A percentile compares a stretch with the other conserved stretches of the same genome.
These are phyloP conservation scores for Drechslerella stenobrocha DNA, from an alignment of 2,329 filamentous ascomycete genomes.

Conservation along the genomic window DNA sequence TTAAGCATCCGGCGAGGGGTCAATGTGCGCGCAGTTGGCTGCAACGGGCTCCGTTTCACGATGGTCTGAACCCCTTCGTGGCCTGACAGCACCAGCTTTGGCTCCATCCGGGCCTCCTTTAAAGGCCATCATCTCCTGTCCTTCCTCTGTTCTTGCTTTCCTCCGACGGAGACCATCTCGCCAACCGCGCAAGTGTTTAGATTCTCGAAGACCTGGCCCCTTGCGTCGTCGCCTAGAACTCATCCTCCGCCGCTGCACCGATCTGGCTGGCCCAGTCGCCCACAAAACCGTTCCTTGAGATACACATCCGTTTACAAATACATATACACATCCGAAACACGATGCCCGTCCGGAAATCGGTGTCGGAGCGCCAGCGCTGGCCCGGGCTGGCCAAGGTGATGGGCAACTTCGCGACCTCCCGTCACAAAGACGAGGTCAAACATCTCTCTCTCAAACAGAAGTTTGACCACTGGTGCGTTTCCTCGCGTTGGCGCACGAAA, in stretches of 20 bases:
- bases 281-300: neutral
- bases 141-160: conserved; percentile 4
- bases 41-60: conserved; percentile 43
- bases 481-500: neutral
- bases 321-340: conserved; percentile 1
- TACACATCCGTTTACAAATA: neutral
- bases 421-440: conserved; percentile 67
- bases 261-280: conserved; percentile 46
- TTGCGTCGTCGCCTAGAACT: too few relatives aligned
- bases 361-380: conserved; percentile 76
- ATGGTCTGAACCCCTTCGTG: conserved; percentile 45
- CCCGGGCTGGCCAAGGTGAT: conserved; percentile 80
- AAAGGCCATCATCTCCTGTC: conserved; percentile 22
- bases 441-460: conserved; percentile 70
- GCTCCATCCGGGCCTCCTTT: conserved; percentile 17
- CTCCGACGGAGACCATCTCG: too few relatives aligned
- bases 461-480: conserved; percentile 68
- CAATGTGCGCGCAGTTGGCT: conserved; percentile 23
- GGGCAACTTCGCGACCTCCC: conserved; percentile 80
- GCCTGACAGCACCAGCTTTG: conserved; percentile 37
- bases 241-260: neutral
- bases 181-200: too few relatives aligned
- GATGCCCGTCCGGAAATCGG: conserved; percentile 57
- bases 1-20: conserved; percentile 30
- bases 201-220: too few relatives aligned